These are phyloP conservation scores for Pinus taeda DNA, from an alignment of 75 land plant species.

Conservation along the genomic window DNA sequence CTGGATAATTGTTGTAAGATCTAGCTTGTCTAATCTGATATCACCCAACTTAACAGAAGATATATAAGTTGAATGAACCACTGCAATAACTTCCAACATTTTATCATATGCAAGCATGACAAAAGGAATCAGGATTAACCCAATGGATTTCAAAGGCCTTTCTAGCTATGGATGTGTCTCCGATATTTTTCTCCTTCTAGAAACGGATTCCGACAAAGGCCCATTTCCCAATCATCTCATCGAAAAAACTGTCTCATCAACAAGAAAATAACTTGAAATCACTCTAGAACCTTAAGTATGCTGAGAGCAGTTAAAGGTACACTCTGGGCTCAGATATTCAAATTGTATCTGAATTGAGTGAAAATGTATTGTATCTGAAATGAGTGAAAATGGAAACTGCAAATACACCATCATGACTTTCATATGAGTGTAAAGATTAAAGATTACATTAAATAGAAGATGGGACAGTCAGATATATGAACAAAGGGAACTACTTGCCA, in stretches of 20 bases:
- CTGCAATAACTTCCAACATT: neutral
- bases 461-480: neutral
- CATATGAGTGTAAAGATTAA: too few relatives aligned
- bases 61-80: neutral
- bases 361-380: too few relatives aligned
- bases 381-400: too few relatives aligned
- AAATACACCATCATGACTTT: too few relatives aligned
- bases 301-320: too few relatives aligned
- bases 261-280: too few relatives aligned
- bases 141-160: neutral
- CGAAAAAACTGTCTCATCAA: neutral
- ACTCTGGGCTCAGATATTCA: too few relatives aligned
- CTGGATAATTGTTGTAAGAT: neutral
- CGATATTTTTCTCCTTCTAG: neutral
- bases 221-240: neutral
- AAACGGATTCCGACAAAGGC: neutral
- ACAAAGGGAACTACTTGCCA: neutral
- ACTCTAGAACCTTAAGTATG: too few relatives aligned
- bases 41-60: neutral
- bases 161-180: neutral
- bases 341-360: too few relatives aligned
- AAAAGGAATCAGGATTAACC: neutral
- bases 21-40: neutral
- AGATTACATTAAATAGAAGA: neutral
- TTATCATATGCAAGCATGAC: neutral